Base-by-base conservation (phyloP, 805 yeast genomes). In the Myxozyma neotropica region DNA sequence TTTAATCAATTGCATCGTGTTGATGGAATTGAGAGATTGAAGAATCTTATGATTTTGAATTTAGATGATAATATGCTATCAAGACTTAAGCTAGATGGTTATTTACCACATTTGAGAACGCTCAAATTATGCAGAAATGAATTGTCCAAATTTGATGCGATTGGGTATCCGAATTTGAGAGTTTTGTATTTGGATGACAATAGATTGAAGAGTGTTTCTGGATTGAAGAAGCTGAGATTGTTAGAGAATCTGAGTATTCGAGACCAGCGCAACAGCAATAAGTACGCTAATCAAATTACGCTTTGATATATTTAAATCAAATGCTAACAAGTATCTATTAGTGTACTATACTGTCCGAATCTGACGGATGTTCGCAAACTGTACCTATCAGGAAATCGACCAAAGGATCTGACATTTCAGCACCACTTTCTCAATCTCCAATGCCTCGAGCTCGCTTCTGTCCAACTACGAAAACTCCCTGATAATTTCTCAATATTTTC, bases 81-180 rank as follows among this genome's bases (percentile, higher is more conserved):
- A 12, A n/a, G 38, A 5, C 19, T 67, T 23, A 31, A 39, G n/a
- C 45, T 55, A 2, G 66, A 54, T 2, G 60, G 54, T 56, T 12
- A 73, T 65, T 57, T 65, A 45, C 77, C 79, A 1, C 69, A 58
- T 40, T 71, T 80, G 59, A 66, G 83, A 45, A 71, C 72, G 4
- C 67, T 80, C 33, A 71, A 80, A 54, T 58, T 78, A 23, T 80
- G 77, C 61, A 77, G 80, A 1, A 80, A 80, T 47, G 40, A 38
- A 19, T 49, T 68, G 5, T 24, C 23, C 3, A 40, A 36, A n/a
- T 46, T 67, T 23, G 59, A 55, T 38, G 62, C 58, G 17, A 42
- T 19, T 17, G 44, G 56, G n/a, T 68, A 57, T 49, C 70, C 71
- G 21, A 47, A 64, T 29, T 33, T 68, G 27, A 55, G 70, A 33